phyloP scores from a whole-genome alignment of 768 basidiomycete genomes.

The Chalciporus sphaerocephalus region DNA sequence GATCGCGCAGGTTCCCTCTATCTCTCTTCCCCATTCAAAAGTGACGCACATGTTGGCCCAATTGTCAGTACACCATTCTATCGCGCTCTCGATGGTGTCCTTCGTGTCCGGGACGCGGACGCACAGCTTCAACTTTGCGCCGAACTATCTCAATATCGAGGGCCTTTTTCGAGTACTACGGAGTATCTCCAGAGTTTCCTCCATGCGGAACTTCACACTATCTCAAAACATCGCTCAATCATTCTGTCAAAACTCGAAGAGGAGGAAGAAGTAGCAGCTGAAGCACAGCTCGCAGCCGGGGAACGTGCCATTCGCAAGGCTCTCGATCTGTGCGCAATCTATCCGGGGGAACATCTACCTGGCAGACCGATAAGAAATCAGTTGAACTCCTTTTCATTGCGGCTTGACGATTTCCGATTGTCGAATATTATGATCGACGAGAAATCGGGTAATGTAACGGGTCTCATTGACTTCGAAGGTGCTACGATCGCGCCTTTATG shows the following conservation, averaged over 20 bases:
- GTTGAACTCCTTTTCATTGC: not conserved
- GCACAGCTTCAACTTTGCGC: not conserved
- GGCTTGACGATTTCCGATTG: constrained; percentile 1
- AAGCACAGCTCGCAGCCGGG: not conserved
- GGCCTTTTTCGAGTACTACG: not conserved
- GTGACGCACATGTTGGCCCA: not conserved
- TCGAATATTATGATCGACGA: constrained; percentile 3
- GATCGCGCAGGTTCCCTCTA: not conserved
- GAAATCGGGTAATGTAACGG: not conserved
- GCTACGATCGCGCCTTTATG: constrained; percentile 17
- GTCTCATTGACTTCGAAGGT: constrained; percentile 18
- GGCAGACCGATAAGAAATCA: not conserved
- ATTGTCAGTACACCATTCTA: constrained; percentile 3
- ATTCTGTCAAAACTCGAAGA: not conserved
- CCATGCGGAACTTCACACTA: not conserved
- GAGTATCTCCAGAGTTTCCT: constrained; percentile 3
- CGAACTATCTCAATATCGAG: not conserved
- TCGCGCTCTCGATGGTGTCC: constrained; percentile 1
- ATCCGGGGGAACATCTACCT: not conserved
- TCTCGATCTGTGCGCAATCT: not conserved
- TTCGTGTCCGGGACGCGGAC: not conserved
- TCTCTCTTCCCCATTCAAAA: not conserved
- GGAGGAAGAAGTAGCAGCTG: not conserved
- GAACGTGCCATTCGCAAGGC: not conserved
- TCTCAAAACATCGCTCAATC: not conserved